Conservation (phyloP, 495 filamentous ascomycete genomes). For the Umbilicaria muhlenbergii region DNA sequence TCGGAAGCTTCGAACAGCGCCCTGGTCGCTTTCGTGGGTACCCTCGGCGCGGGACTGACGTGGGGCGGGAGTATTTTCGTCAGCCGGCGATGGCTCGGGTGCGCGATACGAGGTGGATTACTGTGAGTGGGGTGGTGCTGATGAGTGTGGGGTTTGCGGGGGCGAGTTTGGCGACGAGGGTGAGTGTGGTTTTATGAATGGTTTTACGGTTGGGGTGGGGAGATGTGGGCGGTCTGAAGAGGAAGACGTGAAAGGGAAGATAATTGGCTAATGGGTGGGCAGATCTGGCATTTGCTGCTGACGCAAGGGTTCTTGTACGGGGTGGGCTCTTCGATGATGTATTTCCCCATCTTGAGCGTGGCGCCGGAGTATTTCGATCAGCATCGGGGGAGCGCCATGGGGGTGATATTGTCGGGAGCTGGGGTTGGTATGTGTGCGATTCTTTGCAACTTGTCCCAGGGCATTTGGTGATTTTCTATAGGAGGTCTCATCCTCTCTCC, state of each 20-base stretch:
- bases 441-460: constrained; percentile 19
- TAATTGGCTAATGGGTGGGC: too few species aligned
- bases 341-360: constrained; percentile 27
- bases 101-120: too few species aligned
- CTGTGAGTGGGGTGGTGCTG: constrained; percentile 14
- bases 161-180: too few species aligned
- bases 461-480: constrained; percentile 10
- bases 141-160: constrained; percentile 22
- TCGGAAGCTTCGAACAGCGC: too few species aligned
- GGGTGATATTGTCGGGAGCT: constrained; percentile 2
- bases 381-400: constrained; percentile 32
- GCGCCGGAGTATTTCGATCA: constrained; percentile 33
- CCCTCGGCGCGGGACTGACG: too few species aligned
- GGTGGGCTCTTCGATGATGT: constrained; percentile 30
- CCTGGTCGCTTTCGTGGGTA: too few species aligned
- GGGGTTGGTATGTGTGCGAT: neutral
- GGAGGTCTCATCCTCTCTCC: constrained; percentile 28
- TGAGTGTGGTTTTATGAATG: too few species aligned
- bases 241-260: constrained; percentile 21
- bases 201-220: too few species aligned
- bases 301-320: constrained; percentile 33
- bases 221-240: too few species aligned
- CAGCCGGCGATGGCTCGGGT: too few species aligned
- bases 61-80: too few species aligned
- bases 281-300: constrained; percentile 30